Base-by-base conservation (phyloP, 2,329 filamentous ascomycete species). In the Chrysoporthe austroafricana region DNA sequence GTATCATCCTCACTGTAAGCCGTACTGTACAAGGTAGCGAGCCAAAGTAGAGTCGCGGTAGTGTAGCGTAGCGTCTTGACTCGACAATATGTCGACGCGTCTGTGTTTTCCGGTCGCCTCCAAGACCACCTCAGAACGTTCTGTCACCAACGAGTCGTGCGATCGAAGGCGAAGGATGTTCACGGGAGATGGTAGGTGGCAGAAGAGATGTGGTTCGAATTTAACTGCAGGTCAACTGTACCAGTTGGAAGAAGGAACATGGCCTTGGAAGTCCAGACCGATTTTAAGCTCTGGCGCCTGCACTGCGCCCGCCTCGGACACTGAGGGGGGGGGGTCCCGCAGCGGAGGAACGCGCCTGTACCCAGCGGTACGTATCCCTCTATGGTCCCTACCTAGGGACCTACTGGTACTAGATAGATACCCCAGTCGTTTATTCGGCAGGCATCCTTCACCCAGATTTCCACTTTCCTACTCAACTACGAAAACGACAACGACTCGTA, bases 21-120 rank as follows among this genome's bases (percentile, higher is more conserved):
- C 62, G 62, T 64, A 64, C 62, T 64, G 57, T 60, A 60, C 36
- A 58, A 36, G 16, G 16, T 42, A 59, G 36, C 36, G n/a, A 60
- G 57, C 57, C 57, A 43, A 39, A 32, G 39, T 21, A 44, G 57
- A 60, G 57, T 8, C 36, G 57, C 44, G 34, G 57, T 60, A 60
- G 57, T 11, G 57, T 60, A 60, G 18, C 7, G 36, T 39, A 60
- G 18, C 7, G 36, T 39, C 57, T 42, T 60, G 57, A 60, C 57
- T 60, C 57, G 57, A 14, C n/a, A 26, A 60, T 11, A n/a, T 16
- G 57, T 42, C 18, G 57, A 43, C 21, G 56, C 34, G n/a, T 18
- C 36, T 59, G 39, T 60, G 57, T n/a, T 44, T 16, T 14, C 26
- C 21, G 42, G 16, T 26, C 39, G 6, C 21, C 57, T 43, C 14